Evolutionary conservation across 2,329 filamentous ascomycete genomes (phyloP).

Genomic region (Colletotrichum sp.): DNA sequence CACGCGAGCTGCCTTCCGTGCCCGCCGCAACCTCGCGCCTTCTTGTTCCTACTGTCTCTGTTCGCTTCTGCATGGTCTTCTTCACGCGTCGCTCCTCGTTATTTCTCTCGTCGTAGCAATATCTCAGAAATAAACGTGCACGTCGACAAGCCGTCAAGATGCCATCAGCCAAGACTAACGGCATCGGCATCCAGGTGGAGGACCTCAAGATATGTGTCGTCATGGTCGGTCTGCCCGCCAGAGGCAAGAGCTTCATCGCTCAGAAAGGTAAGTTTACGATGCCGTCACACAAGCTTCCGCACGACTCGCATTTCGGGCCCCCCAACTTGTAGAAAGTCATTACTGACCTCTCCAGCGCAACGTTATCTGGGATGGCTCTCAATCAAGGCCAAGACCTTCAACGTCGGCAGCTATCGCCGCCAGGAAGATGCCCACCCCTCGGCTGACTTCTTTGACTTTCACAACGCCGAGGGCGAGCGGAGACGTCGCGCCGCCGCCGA

Average conservation of each 20-base stretch:
- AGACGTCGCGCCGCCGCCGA: slow-evolving; percentile 88
- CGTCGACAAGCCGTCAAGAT: slow-evolving; percentile 33
- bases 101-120: slow-evolving; percentile 7
- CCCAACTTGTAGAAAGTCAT: neutral
- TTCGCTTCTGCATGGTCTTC: neutral
- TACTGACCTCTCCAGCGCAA: slow-evolving; percentile 63
- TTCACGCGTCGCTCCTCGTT: neutral
- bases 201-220: slow-evolving; percentile 97
- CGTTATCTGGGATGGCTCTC: slow-evolving; percentile 97
- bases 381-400: slow-evolving; percentile 93
- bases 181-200: slow-evolving; percentile 84
- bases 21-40: neutral
- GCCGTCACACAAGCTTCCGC: neutral
- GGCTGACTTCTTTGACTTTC: slow-evolving; percentile 93
- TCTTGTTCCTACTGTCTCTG: neutral
- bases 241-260: slow-evolving; percentile 97
- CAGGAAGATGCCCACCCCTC: slow-evolving; percentile 87
- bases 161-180: slow-evolving; percentile 59
- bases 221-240: slow-evolving; percentile 95
- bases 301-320: neutral
- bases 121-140: neutral
- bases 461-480: slow-evolving; percentile 88
- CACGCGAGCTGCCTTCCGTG: slow-evolving; percentile 18
- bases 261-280: slow-evolving; percentile 75
- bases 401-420: slow-evolving; percentile 94